phyloP scores from a whole-genome alignment of 129 eudicot species.

The Tagetes erecta region DNA sequence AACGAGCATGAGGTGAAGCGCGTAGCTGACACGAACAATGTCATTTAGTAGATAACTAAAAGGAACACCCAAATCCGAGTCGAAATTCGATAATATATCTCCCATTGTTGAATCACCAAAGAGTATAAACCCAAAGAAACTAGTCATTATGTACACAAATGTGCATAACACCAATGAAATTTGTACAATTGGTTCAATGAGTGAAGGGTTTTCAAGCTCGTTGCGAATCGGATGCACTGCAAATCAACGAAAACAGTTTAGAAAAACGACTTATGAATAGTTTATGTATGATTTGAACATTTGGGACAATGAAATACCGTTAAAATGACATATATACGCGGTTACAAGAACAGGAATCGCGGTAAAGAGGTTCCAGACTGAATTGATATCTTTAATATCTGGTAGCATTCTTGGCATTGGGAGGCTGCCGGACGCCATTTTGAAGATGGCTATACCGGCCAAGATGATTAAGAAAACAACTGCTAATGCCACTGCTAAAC shows the following conservation, averaged over 20 bases:
- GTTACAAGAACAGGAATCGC: conserved; percentile 87
- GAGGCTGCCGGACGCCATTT: conserved; percentile 46
- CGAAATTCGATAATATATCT: conserved; percentile 84
- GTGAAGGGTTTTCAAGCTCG: conserved; percentile 59
- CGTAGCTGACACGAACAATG: conserved; percentile 64
- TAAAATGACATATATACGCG: conserved; percentile 82
- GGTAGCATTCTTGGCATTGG: conserved; percentile 59
- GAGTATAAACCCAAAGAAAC: conserved; percentile 83
- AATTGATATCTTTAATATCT: conserved; percentile 44
- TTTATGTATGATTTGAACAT: background rate
- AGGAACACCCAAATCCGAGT: conserved; percentile 79
- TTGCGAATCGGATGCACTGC: conserved; percentile 73
- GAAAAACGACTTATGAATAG: conserved; percentile 1
- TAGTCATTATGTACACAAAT: conserved; percentile 68
- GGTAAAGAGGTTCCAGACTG: conserved; percentile 68
- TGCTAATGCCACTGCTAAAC: conserved; percentile 65
- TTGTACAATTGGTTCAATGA: conserved; percentile 57
- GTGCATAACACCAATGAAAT: conserved; percentile 70
- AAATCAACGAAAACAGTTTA: background rate
- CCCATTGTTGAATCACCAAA: conserved; percentile 85
- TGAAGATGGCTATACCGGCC: conserved; percentile 49
- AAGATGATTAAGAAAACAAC: conserved; percentile 52
- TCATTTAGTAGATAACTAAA: conserved; percentile 64
- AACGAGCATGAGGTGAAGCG: conserved; percentile 67
- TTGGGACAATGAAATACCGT: conserved; percentile 42